Evolutionary conservation across 1,284 basidiomycete species (phyloP), one percentile per base, ranked within the genome.

Genomic region (Pyrrhoderma lamaoense): DNA sequence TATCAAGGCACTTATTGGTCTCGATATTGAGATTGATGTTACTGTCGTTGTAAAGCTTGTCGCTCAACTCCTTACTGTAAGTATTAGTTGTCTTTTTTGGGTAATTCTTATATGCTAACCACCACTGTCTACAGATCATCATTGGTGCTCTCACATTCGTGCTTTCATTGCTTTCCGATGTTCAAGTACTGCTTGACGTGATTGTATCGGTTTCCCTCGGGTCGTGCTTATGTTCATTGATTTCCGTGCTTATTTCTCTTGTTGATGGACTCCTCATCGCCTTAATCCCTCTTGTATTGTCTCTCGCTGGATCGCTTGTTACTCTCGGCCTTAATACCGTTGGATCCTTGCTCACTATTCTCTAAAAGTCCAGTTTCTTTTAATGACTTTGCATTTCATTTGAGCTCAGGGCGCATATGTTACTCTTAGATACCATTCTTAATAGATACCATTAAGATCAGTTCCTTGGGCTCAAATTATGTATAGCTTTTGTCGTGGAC

Each of bases 1-100:
- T 9, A 31, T 55, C 21, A 51, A 55, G 49, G 47, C 44, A 39
- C 53, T 55, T 35, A 45, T 51, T 27, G 53, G 53, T 19, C 21
- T 27, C 14, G 49, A 47, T 7, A 21, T 47, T 21, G 25, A 31
- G 11, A 40, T 51, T 27, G 45, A 47, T 21, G 21, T 55, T 14
- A 22, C 44, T 7, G 49, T 51, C 40, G 31, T 47, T 39, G 53
- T 45, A 36, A 18, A 47, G 21, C 53, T 55, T 49, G 42, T 55
- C 16, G 44, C 49, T 21, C 45, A 51, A 13, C 23, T 55, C 27
- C 44, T 55, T 21, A 13, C n/a, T 38, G 53, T 55, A 51, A 37
- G 53, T 47, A 13, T 21, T 42, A 8, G 11, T 8, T 45, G 27
- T 36, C 31, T 31, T 5, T 31, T 31, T 11, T 5, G 27, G n/a